These are phyloP conservation scores for Salvia hispanica DNA, from an alignment of 257 asterid genomes.

Conservation along the genomic window DNA sequence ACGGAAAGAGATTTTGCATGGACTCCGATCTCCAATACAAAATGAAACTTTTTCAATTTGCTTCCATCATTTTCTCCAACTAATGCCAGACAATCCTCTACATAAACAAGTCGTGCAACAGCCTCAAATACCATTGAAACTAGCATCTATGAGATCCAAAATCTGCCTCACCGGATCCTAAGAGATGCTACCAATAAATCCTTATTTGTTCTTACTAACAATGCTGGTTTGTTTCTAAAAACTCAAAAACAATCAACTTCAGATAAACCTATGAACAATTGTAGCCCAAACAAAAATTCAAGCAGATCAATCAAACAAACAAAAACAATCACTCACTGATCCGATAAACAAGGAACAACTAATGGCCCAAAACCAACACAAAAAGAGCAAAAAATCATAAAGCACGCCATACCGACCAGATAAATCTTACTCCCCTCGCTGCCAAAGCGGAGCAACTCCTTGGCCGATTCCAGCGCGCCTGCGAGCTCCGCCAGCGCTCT, in stretches of 20 bases:
- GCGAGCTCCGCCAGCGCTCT: slow-evolving; percentile 50
- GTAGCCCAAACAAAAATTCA: slow-evolving; percentile 26
- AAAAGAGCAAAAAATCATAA: slow-evolving; percentile 5
- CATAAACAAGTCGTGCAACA: slow-evolving; percentile 13
- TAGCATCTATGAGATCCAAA: slow-evolving; percentile 28
- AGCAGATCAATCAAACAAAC: slow-evolving; percentile 30
- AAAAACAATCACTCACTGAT: slow-evolving; percentile 20
- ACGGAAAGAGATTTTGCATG: slow-evolving; percentile 27
- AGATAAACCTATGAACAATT: slow-evolving; percentile 7
- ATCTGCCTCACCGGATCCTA: slow-evolving; percentile 13
- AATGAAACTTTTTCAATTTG: not conserved
- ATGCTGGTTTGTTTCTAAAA: slow-evolving; percentile 13
- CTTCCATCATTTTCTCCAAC: slow-evolving; percentile 28
- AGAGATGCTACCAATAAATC: slow-evolving; percentile 21
- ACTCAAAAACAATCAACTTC: slow-evolving; percentile 24
- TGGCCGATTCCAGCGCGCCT: slow-evolving; percentile 70
- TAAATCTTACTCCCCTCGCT: slow-evolving; percentile 89
- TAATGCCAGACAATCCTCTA: slow-evolving; percentile 6
- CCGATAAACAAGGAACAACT: not conserved
- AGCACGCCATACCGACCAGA: slow-evolving; percentile 57
- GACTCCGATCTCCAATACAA: slow-evolving; percentile 17
- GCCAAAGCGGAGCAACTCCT: slow-evolving; percentile 84
- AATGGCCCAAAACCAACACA: not conserved
- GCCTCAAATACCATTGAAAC: slow-evolving; percentile 24
- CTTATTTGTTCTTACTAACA: slow-evolving; percentile 13